Evolutionary conservation across 768 basidiomycete genomes (phyloP).

Genomic region (Termitomyces sp.): DNA sequence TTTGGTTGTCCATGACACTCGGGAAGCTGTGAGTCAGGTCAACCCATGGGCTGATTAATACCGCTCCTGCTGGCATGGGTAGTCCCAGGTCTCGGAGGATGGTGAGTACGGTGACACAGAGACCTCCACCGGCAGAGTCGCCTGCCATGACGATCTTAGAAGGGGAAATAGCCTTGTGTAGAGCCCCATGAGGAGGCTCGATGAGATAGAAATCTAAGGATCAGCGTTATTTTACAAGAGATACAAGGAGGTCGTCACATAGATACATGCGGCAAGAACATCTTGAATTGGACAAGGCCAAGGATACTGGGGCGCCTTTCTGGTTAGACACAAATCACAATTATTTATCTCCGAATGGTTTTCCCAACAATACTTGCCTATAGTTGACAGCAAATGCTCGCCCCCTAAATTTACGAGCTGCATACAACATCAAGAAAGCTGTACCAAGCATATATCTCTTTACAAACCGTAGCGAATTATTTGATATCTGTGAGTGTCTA

Average conservation of each 20-base stretch:
- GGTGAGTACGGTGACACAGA: conserved; percentile 19
- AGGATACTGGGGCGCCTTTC: conserved; percentile 81
- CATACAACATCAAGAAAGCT: not conserved
- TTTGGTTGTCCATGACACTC: conserved; percentile 44
- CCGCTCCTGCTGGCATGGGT: conserved; percentile 69
- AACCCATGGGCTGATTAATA: conserved; percentile 78
- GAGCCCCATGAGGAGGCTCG: not conserved
- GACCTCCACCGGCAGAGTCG: not conserved
- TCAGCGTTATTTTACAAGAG: not conserved
- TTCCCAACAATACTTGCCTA: not conserved
- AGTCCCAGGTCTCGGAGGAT: conserved; percentile 67
- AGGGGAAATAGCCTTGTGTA: not conserved
- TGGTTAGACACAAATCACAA: conserved; percentile 19
- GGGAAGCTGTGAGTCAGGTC: conserved; percentile 87
- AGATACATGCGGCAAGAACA: conserved; percentile 65
- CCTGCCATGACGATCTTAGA: not conserved
- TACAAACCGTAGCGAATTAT: not conserved
- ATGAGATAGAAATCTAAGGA: not conserved
- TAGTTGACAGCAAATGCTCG: not conserved
- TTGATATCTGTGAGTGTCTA: not conserved
- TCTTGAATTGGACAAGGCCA: conserved; percentile 80
- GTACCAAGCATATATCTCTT: not conserved
- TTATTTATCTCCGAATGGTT: not conserved
- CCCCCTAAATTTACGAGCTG: not conserved
- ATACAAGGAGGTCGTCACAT: conserved; percentile 18